Evolutionary conservation across 192 early-diverging fungal genomes (phyloP).

Genomic region (Gonapodya sp.): DNA sequence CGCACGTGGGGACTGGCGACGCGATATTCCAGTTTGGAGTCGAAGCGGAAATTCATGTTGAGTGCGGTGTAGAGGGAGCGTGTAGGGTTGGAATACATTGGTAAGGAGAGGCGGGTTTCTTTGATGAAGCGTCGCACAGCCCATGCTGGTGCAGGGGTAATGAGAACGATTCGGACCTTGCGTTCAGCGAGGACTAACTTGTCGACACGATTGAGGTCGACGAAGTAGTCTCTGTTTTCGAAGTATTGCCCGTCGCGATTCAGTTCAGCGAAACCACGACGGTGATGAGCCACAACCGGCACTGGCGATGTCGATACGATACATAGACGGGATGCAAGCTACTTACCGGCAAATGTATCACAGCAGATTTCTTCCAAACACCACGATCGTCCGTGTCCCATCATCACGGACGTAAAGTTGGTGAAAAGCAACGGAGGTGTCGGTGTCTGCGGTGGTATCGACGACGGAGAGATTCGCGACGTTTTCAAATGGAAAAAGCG

Average conservation of each 20-base stretch:
- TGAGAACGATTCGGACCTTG: not conserved
- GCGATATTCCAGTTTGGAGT: not conserved
- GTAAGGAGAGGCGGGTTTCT: not conserved
- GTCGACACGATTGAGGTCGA: constrained; percentile 8
- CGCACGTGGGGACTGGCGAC: not conserved
- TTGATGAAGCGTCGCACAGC: not conserved
- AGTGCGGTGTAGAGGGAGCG: constrained; percentile 3
- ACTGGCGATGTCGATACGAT: no score
- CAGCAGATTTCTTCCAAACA: constrained; percentile 7
- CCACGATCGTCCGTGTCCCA: not conserved
- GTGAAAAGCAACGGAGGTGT: not conserved
- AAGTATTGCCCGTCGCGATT: no score
- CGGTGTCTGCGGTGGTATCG: not conserved
- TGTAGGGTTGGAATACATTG: not conserved
- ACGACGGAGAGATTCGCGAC: not conserved
- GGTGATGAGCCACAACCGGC: not conserved
- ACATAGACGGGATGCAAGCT: no score
- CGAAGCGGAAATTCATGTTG: constrained; percentile 8
- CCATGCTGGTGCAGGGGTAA: not conserved
- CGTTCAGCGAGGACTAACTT: not conserved
- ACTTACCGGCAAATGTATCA: constrained; percentile 6
- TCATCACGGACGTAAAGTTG: not conserved
- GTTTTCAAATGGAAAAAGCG: not conserved
- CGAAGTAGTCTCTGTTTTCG: not conserved
- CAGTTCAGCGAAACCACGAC: not conserved